Evolutionary conservation across 2,329 filamentous ascomycete species (phyloP).

Genomic region (Aspergillus sp.): DNA sequence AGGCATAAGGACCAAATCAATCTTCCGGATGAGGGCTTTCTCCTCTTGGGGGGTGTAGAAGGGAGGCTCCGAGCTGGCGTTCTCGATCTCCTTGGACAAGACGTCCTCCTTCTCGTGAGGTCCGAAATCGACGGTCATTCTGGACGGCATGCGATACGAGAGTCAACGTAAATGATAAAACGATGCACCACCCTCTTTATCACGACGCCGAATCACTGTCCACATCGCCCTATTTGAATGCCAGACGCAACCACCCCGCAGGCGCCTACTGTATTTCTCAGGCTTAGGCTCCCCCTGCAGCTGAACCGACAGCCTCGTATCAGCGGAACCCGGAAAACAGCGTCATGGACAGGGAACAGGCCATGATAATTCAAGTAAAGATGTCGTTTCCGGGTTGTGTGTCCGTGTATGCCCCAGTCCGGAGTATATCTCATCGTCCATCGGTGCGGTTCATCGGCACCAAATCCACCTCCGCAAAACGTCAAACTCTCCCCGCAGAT

Average conservation of each 20-base stretch:
- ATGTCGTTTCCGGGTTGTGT: no score
- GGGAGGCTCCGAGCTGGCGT: conserved; percentile 5
- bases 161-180: no score
- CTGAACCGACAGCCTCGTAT: no score
- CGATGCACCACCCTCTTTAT: no score
- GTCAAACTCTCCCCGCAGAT: not conserved
- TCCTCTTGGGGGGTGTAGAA: conserved; percentile 24
- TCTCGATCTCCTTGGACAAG: conserved; percentile 12
- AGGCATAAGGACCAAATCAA: conserved; percentile 40
- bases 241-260: not conserved
- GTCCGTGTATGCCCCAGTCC: not conserved
- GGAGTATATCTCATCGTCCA: not conserved
- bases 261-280: not conserved
- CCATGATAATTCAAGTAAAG: not conserved
- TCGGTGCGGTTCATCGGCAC: no score
- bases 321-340: not conserved
- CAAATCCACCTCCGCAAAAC: not conserved
- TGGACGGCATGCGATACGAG: not conserved
- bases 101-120: conserved; percentile 6
- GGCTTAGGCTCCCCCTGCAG: no score
- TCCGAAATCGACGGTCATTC: not conserved
- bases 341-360: not conserved
- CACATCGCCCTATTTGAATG: not conserved
- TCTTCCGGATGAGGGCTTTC: conserved; percentile 39
- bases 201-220: no score